Evolutionary conservation across 2,329 filamentous ascomycete genomes (phyloP).

Genomic region (Lithohypha guttulata): DNA sequence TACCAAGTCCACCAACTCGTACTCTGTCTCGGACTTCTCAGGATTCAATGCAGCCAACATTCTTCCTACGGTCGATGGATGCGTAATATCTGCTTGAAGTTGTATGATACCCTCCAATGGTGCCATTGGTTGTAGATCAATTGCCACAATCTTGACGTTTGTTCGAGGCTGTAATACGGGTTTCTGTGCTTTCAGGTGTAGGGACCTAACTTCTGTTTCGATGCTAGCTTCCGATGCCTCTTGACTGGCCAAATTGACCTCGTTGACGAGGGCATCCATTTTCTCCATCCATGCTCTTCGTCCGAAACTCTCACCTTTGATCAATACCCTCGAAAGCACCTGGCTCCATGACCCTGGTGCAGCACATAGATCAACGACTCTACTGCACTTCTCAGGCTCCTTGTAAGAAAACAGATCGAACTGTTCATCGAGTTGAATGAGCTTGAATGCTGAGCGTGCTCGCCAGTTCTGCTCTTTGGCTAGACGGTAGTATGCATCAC

Average conservation of each 20-base stretch:
- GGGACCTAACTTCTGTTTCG: constrained; percentile 22
- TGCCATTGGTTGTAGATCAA: constrained; percentile 92
- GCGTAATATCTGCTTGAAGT: constrained; percentile 90
- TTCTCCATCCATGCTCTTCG: constrained; percentile 78
- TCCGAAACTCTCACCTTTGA: constrained; percentile 86
- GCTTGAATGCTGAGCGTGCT: constrained; percentile 89
- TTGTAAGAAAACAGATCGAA: constrained; percentile 75
- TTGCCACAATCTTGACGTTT: constrained; percentile 86
- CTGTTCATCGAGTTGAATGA: constrained; percentile 90
- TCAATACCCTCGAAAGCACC: constrained; percentile 83
- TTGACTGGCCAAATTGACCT: constrained; percentile 41
- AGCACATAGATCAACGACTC: constrained; percentile 91
- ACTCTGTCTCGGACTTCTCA: constrained; percentile 40
- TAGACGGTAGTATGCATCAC: constrained; percentile 92
- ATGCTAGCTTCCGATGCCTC: not conserved
- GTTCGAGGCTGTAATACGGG: constrained; percentile 41
- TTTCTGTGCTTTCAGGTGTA: constrained; percentile 22
- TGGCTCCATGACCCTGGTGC: constrained; percentile 97
- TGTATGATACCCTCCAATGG: constrained; percentile 86
- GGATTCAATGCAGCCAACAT: constrained; percentile 76
- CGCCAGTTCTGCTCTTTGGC: constrained; percentile 99
- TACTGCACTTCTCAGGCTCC: constrained; percentile 58
- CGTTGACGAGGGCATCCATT: constrained; percentile 31
- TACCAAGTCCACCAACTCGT: constrained; percentile 66
- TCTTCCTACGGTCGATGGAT: constrained; percentile 85